Conservation (phyloP, 371 early-diverging fungal genomes). For the Smittium mucronatum region DNA sequence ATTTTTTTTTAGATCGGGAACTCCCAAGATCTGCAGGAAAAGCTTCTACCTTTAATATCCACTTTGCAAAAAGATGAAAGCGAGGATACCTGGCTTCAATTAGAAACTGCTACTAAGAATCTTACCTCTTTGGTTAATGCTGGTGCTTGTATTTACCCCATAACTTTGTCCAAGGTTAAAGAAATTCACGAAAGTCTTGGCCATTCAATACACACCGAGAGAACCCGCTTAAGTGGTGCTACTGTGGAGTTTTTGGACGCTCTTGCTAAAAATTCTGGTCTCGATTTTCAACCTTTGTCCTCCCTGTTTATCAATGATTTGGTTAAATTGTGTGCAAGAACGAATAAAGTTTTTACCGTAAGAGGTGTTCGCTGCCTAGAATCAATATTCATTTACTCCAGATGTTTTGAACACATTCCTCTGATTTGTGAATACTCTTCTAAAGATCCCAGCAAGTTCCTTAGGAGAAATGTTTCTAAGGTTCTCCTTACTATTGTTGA, state of each 20-base stretch:
- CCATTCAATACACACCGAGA: conserved; percentile 23
- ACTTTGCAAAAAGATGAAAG: conserved; percentile 27
- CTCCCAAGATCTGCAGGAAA: conserved; percentile 28
- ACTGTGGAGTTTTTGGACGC: conserved; percentile 24
- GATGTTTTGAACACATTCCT: conserved; percentile 27
- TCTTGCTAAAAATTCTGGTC: conserved; percentile 22
- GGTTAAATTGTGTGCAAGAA: conserved; percentile 30
- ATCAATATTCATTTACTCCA: conserved; percentile 24
- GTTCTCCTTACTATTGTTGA: conserved; percentile 25
- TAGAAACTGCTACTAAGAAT: conserved; percentile 24
- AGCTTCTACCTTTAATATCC: conserved; percentile 22
- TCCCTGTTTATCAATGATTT: conserved; percentile 20
- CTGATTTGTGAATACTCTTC: conserved; percentile 17
- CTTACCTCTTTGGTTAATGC: conserved; percentile 21
- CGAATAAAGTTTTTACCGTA: conserved; percentile 33
- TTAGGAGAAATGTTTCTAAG: conserved; percentile 26
- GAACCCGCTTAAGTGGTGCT: conserved; percentile 29
- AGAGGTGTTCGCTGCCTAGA: conserved; percentile 29
- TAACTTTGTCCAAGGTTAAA: conserved; percentile 1
- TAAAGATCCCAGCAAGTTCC: conserved; percentile 26
- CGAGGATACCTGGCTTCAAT: conserved; percentile 31
- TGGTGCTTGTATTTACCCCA: conserved; percentile 16
- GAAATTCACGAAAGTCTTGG: background rate
- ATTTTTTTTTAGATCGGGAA: conserved; percentile 36
- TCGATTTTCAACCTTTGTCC: conserved; percentile 22